Evolutionary conservation across 352 stramenopile genomes (phyloP), one percentile per base, ranked within the genome.

Genomic region (Pythium angustatum): DNA sequence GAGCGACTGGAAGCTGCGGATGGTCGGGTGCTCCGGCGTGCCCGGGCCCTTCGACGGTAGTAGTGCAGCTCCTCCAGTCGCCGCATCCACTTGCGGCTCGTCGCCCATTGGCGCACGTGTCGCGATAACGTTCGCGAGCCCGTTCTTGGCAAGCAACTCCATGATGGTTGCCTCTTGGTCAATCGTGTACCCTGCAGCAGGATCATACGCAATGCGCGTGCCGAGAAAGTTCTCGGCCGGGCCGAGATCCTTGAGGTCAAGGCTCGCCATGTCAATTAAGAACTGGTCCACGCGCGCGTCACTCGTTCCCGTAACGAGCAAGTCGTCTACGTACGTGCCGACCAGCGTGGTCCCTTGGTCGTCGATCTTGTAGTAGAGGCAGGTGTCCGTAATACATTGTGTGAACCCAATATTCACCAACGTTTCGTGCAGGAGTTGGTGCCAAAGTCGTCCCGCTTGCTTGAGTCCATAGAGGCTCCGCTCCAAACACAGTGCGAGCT

Each of bases 361-460:
- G n/a, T 69, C 49, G 17, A 30, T 11, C 44, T 51, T 66, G 45
- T 61, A 71, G 53, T 75, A 77, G 0, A 76, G 21, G 50, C 54
- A 76, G 1, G 33, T 7, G 33, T 38, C 33, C 7, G 8, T 38
- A 38, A 38, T 14, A 14, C 33, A 38, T 14, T 38, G 33, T 14
- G 14, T 14, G 33, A 38, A 38, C 7, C 14, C 33, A 7, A 38
- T 7, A 14, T 14, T 7, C 44, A 69, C 5, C 50, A 75, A n/a
- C 14, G 45, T 69, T 17, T 59, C 21, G 44, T 77, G 55, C 27
- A 73, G 34, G 0, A 63, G 43, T 26, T 75, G 52, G 11, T 38
- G n/a, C 72, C 71, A 78, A n/a, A 81, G 45, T 4, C 62, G 30
- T 7, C 62, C 68, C 3, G 74, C 64, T 43, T 76, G 74, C 47